Base-by-base conservation (phyloP, 163 green algal species). In the Volvox carteri region DNA sequence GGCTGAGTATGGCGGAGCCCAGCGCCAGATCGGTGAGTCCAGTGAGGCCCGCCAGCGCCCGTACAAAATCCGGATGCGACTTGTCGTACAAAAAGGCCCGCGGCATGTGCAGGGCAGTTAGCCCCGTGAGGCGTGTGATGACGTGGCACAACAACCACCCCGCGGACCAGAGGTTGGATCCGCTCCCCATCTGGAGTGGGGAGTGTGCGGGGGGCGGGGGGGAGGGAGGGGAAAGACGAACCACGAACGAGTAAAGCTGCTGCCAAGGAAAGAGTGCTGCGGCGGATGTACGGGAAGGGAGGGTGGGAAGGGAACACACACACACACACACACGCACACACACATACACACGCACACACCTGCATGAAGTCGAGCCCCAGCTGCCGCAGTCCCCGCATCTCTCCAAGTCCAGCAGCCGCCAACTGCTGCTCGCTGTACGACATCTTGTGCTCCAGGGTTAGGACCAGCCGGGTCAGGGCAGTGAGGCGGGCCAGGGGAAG, bases 351-450 rank as follows among this genome's bases (percentile, higher is more conserved):
- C n/a, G n/a, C n/a, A n/a, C 60, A 21, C 62, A 86, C 79, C 79
- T 86, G 79, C 60, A 70, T 67, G 42, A 68, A 86, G 60, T 86
- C 79, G 33, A 86, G 44, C 44, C 7, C 81, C 81, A 87, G 81
- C 46, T 52, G 19, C 41, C 78, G 41, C 58, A 86, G 78, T n/a
- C n/a, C 4, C 5, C 7, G 72, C 28, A 87, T 37, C 67, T 2
- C 65, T 8, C 19, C 81, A 87, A 68, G 48, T 33, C 65, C 65
- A 19, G 25, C 60, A 68, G 62, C 62, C 52, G 60, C 80, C 60
- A 68, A 44, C 62, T 68, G 60, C 80, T 68, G 62, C 60, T 68
- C 44, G 52, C 35, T 54, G 58, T 77, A 39, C 42, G 80, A 30
- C 62, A 68, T 44, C 18, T 72, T 54, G 80, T 78, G 62, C 42